phyloP scores from a whole-genome alignment of 768 basidiomycete species.

The Scleroderma bovista region DNA sequence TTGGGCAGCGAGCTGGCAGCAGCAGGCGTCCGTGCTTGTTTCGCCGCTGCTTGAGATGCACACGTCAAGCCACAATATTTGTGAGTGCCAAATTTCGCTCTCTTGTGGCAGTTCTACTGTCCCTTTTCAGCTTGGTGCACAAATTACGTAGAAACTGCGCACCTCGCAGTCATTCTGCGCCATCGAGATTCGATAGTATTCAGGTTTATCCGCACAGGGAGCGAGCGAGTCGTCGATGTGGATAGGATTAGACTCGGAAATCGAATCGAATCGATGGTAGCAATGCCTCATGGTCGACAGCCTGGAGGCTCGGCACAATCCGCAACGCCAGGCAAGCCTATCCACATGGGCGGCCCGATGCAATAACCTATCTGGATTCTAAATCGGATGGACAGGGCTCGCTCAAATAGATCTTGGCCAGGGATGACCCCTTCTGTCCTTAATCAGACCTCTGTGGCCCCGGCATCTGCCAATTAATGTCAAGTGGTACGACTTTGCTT shows the following conservation, averaged over 20 bases:
- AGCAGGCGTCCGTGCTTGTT: neutral
- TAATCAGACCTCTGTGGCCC: conserved; percentile 9
- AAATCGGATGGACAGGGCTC: conserved; percentile 8
- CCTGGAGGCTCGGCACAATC: conserved; percentile 9
- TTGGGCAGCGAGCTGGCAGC: conserved; percentile 7
- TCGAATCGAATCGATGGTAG: neutral
- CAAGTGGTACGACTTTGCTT: conserved; percentile 10
- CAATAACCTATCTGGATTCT: conserved; percentile 6
- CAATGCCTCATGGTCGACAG: conserved; percentile 23
- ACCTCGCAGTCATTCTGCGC: conserved; percentile 26
- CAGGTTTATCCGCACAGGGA: too few species aligned
- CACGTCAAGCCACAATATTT: conserved; percentile 56
- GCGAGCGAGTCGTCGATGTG: too few species aligned
- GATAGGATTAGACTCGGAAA: conserved; percentile 7
- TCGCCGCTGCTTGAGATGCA: conserved; percentile 35
- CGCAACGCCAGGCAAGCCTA: conserved; percentile 2
- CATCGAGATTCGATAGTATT: conserved; percentile 20
- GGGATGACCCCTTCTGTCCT: conserved; percentile 6
- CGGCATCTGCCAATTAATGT: too few species aligned
- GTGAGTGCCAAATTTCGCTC: conserved; percentile 50
- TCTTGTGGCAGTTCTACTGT: conserved; percentile 46
- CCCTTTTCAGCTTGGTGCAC: neutral
- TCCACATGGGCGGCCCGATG: conserved; percentile 2
- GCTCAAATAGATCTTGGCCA: neutral
- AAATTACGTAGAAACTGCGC: conserved; percentile 6